A percentile compares a stretch with the other conserved stretches of the same genome.
Conservation (phyloP, 1,284 basidiomycete species). For the Apiotrichum sp. region DNA sequence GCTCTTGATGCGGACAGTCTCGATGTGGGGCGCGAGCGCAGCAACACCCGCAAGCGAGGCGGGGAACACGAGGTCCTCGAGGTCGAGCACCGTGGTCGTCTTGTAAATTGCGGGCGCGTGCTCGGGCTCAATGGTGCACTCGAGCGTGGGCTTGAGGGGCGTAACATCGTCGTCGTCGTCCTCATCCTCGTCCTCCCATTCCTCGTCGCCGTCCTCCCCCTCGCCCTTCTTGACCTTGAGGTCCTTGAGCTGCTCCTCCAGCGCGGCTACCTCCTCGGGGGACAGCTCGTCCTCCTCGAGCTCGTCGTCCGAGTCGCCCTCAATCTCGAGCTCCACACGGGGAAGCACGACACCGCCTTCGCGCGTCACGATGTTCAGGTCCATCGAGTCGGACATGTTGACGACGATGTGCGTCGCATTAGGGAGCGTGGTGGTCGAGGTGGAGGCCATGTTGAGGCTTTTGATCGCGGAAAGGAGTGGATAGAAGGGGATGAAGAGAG, state of each 20-base stretch:
- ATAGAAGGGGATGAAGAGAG: too few species aligned
- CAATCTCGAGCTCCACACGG: background rate
- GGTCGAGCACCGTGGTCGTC: background rate
- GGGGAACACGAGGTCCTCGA: slow-evolving; percentile 4
- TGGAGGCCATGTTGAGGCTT: too few species aligned
- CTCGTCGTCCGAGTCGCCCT: background rate
- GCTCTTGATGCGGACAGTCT: background rate
- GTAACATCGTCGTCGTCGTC: background rate
- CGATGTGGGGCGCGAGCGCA: background rate
- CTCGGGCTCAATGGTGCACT: background rate
- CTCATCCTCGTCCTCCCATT: background rate
- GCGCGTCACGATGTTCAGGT: slow-evolving; percentile 1
- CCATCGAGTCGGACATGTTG: background rate
- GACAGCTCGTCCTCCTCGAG: background rate
- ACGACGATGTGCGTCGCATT: background rate
- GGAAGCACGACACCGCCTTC: background rate
- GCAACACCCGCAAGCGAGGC: background rate
- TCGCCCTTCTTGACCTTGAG: background rate
- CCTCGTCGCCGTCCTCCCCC: slow-evolving; percentile 1
- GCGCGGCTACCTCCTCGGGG: background rate
- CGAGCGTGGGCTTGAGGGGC: background rate
- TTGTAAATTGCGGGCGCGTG: background rate
- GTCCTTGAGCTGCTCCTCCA: background rate
- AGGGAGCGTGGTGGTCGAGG: background rate
- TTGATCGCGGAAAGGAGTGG: too few species aligned